Conservation (phyloP, 2,329 filamentous ascomycete species). For the Coniochaeta sp. region DNA sequence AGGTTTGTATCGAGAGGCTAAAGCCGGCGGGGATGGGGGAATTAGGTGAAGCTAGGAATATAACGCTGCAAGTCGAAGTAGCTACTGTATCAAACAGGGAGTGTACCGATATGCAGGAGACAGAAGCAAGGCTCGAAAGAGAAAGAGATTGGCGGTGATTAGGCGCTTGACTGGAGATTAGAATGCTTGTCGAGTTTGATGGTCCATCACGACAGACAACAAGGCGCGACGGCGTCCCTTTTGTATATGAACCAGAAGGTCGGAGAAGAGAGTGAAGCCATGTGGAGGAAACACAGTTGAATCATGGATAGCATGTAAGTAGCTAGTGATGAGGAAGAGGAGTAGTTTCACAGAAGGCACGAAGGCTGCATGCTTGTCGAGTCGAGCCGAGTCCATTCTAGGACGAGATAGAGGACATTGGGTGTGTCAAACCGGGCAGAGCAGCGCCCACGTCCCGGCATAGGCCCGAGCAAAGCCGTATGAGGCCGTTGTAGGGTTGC, state of each 20-base stretch:
- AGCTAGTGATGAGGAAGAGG: neutral
- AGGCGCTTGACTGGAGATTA: neutral
- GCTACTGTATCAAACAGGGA: neutral
- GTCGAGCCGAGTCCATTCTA: neutral
- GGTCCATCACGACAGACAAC: neutral
- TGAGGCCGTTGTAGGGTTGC: neutral
- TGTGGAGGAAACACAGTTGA: neutral
- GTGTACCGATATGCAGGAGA: neutral
- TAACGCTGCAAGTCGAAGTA: neutral
- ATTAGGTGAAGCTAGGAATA: neutral
- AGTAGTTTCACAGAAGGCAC: neutral
- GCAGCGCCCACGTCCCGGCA: neutral
- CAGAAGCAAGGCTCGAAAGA: neutral
- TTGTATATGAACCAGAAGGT: neutral
- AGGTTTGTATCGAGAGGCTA: neutral
- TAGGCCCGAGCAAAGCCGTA: neutral
- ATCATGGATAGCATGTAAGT: neutral
- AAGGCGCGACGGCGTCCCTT: conserved; percentile 1
- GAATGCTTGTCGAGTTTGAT: neutral
- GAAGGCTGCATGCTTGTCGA: neutral
- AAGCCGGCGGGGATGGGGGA: neutral
- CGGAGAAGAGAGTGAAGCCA: neutral
- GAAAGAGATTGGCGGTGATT: conserved; percentile 1
- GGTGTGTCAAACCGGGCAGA: neutral
- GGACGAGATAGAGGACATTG: neutral